Percentiles rank a stretch among this genome's conserved stretches.
These are phyloP conservation scores for Neurospora sp. DNA, from an alignment of 495 filamentous ascomycete genomes.

Conservation along the genomic window DNA sequence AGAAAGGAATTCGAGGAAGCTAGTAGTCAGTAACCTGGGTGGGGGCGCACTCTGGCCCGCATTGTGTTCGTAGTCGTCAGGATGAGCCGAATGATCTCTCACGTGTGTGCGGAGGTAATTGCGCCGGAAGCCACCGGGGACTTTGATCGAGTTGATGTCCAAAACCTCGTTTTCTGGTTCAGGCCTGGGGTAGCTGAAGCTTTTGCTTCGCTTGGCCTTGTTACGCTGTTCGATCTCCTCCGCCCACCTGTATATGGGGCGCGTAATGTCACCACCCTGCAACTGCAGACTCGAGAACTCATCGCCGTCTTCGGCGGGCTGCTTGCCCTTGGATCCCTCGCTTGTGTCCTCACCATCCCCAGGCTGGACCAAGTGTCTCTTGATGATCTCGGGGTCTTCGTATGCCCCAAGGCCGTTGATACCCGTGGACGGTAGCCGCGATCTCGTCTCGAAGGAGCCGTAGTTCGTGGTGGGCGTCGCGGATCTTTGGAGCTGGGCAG, in stretches of 20 bases:
- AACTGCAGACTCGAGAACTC: conserved; percentile 88
- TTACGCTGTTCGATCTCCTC: conserved; percentile 62
- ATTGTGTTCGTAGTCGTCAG: conserved; percentile 35
- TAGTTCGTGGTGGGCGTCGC: conserved; percentile 52
- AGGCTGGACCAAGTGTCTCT: conserved; percentile 68
- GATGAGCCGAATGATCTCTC: conserved; percentile 41
- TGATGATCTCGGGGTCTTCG: conserved; percentile 75
- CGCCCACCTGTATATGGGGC: conserved; percentile 89
- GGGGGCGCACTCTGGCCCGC: conserved; percentile 28
- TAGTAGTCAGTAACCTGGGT: conserved; percentile 68
- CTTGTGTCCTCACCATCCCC: conserved; percentile 37
- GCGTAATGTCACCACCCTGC: conserved; percentile 88
- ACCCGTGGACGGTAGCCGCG: conserved; percentile 32
- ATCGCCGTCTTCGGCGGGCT: conserved; percentile 44
- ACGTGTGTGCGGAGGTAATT: conserved; percentile 70
- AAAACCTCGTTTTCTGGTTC: conserved; percentile 67
- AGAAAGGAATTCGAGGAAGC: conserved; percentile 89
- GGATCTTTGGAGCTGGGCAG: conserved; percentile 34
- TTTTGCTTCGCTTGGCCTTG: conserved; percentile 62
- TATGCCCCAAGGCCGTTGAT: conserved; percentile 35
- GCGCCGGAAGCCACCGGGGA: conserved; percentile 86
- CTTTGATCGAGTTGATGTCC: conserved; percentile 77
- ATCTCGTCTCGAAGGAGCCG: conserved; percentile 63
- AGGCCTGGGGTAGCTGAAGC: conserved; percentile 68
- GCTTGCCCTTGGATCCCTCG: conserved; percentile 39